A percentile compares a stretch with the other conserved stretches of the same genome.
phyloP scores from a whole-genome alignment of 352 stramenopile genomes.

The Globisporangium alternatum region DNA sequence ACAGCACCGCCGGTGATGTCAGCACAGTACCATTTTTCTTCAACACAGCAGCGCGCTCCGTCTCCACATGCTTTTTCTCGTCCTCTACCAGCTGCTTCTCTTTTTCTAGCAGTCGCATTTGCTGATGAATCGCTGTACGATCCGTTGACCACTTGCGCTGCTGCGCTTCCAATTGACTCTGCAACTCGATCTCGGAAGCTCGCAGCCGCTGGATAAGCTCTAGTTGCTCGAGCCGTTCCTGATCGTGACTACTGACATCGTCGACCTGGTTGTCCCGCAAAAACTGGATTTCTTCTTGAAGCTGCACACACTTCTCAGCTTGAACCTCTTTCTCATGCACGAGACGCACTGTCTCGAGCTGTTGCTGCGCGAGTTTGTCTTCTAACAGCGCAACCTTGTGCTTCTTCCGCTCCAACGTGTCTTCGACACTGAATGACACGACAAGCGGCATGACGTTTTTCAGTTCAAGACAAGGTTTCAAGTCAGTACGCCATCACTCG shows the following conservation, averaged over 20 bases:
- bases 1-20: not conserved
- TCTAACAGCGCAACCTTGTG: slow-evolving; percentile 27
- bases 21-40: slow-evolving; percentile 34
- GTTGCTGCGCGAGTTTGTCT: slow-evolving; percentile 28
- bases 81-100: slow-evolving; percentile 46
- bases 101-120: slow-evolving; percentile 53
- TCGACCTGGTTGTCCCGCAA: slow-evolving; percentile 45
- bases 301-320: slow-evolving; percentile 34
- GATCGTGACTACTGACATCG: slow-evolving; percentile 47
- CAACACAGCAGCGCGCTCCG: slow-evolving; percentile 20
- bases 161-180: slow-evolving; percentile 54
- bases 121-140: slow-evolving; percentile 43
- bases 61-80: slow-evolving; percentile 21
- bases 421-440: slow-evolving; percentile 22
- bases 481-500: too few species aligned
- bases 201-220: slow-evolving; percentile 53
- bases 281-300: slow-evolving; percentile 61
- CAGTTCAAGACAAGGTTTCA: not conserved
- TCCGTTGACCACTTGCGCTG: slow-evolving; percentile 56
- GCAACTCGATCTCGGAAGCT: slow-evolving; percentile 44
- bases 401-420: slow-evolving; percentile 38
- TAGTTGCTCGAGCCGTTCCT: slow-evolving; percentile 53
- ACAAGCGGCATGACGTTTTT: not conserved
- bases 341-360: slow-evolving; percentile 48
- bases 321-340: slow-evolving; percentile 53